These are phyloP conservation scores for Ministeria vibrans DNA, from an alignment of 78 protist species.

Conservation along the genomic window DNA sequence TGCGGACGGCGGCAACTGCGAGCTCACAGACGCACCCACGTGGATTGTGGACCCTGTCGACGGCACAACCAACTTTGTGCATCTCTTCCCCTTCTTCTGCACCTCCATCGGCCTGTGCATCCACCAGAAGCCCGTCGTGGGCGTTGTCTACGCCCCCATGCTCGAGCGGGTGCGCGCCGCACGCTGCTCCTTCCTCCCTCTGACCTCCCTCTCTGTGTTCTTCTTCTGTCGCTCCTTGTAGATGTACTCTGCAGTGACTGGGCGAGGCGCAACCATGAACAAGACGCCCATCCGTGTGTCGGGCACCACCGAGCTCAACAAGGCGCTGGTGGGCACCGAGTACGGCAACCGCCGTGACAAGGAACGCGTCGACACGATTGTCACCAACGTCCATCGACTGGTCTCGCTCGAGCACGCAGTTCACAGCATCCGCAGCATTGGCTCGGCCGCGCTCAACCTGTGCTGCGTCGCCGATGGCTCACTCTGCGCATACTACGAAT, in stretches of 20 bases:
- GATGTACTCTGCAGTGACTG: neutral
- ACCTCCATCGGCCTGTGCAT: conserved; percentile 49
- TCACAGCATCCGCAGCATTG: neutral
- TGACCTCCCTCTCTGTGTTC: neutral
- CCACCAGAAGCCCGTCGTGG: conserved; percentile 28
- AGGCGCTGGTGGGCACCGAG: neutral
- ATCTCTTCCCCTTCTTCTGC: conserved; percentile 21
- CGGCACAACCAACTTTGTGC: conserved; percentile 84
- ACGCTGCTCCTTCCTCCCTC: neutral
- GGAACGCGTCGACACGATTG: neutral
- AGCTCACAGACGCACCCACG: conserved; percentile 58
- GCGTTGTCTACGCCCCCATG: conserved; percentile 46
- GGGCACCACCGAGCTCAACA: neutral
- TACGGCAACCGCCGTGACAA: neutral
- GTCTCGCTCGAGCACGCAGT: neutral
- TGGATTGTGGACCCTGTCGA: conserved; percentile 85
- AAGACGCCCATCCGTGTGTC: neutral
- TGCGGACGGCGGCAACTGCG: conserved; percentile 12
- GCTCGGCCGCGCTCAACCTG: conserved; percentile 14
- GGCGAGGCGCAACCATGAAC: conserved; percentile 8
- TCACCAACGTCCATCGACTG: neutral
- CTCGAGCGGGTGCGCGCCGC: conserved; percentile 25
- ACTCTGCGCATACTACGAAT: conserved; percentile 15
- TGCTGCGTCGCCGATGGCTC: neutral
- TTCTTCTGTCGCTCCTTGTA: neutral